Percentiles rank a stretch among this genome's conserved stretches.
phyloP scores from a whole-genome alignment of 345 rosid genomes.

The Syzygium aromaticum region DNA sequence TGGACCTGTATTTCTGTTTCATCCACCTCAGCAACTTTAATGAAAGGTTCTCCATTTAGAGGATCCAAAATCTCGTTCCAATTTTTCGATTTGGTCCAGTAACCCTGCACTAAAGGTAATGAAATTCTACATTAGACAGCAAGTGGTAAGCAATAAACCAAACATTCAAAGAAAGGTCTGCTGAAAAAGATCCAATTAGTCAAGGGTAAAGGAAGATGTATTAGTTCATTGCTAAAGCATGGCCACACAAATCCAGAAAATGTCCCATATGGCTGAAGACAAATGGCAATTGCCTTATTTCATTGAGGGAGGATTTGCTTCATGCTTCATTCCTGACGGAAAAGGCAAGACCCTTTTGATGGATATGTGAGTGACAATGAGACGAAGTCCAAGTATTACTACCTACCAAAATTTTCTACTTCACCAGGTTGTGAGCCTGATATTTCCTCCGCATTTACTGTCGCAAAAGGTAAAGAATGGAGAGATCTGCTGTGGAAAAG shows the following conservation, averaged over 20 bases:
- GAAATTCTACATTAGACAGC: background rate
- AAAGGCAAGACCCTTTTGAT: background rate
- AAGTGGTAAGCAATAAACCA: background rate
- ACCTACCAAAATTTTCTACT: constrained; percentile 80
- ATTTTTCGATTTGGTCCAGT: constrained; percentile 65
- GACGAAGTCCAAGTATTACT: background rate
- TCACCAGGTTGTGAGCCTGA: constrained; percentile 84
- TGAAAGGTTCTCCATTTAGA: constrained; percentile 89
- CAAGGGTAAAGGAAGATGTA: background rate
- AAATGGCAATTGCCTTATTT: background rate
- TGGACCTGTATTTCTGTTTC: constrained; percentile 68
- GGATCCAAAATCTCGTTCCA: constrained; percentile 75
- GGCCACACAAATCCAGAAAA: background rate
- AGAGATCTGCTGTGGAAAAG: constrained; percentile 34
- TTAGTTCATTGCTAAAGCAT: background rate
- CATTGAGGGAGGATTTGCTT: background rate
- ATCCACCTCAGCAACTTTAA: constrained; percentile 73
- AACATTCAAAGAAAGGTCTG: background rate
- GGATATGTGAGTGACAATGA: background rate
- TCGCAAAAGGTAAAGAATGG: constrained; percentile 78
- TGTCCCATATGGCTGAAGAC: background rate
- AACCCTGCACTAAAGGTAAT: constrained; percentile 66
- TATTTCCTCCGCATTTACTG: constrained; percentile 67
- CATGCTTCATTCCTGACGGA: background rate
- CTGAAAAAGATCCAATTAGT: background rate